Conservation (phyloP, 163 green algal species). For the Coccomyxa subellipsoidea region DNA sequence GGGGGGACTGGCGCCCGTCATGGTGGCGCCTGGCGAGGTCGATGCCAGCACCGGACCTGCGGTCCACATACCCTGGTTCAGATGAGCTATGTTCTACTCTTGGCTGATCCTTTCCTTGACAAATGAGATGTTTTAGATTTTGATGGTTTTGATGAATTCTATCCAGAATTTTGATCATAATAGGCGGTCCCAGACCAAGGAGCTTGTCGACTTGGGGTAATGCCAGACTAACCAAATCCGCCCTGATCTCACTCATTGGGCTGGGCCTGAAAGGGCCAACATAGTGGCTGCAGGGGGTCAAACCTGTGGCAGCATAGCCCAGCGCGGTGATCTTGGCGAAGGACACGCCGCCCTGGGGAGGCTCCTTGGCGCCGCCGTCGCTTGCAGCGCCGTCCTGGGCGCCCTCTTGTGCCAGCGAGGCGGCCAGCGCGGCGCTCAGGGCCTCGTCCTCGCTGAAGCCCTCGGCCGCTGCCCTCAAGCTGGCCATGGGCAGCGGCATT, state of each 20-base stretch:
- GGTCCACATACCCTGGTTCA: too few species aligned
- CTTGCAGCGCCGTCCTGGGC: slow-evolving; percentile 2
- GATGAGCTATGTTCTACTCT: too few species aligned
- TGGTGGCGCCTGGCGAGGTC: neutral
- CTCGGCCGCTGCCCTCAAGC: neutral
- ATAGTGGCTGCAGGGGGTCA: neutral
- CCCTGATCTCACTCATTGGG: too few species aligned
- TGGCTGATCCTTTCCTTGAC: too few species aligned
- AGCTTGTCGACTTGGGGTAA: too few species aligned
- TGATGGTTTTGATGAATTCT: too few species aligned
- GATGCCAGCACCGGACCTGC: neutral
- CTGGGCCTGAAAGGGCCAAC: too few species aligned
- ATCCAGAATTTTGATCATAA: too few species aligned
- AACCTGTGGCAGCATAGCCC: slow-evolving; percentile 71
- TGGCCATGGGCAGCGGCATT: slow-evolving; percentile 41
- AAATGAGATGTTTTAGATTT: too few species aligned
- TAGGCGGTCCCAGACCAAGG: too few species aligned
- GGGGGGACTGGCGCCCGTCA: neutral
- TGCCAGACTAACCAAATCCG: too few species aligned
- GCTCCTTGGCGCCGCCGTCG: neutral
- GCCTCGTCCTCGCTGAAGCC: neutral
- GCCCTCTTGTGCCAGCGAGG: neutral
- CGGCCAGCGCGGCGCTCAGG: slow-evolving; percentile 1
- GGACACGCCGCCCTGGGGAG: slow-evolving; percentile 44
- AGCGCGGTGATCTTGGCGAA: slow-evolving; percentile 72